Base-by-base conservation (phyloP, 345 rosid species). In the Lepidium sativum region DNA sequence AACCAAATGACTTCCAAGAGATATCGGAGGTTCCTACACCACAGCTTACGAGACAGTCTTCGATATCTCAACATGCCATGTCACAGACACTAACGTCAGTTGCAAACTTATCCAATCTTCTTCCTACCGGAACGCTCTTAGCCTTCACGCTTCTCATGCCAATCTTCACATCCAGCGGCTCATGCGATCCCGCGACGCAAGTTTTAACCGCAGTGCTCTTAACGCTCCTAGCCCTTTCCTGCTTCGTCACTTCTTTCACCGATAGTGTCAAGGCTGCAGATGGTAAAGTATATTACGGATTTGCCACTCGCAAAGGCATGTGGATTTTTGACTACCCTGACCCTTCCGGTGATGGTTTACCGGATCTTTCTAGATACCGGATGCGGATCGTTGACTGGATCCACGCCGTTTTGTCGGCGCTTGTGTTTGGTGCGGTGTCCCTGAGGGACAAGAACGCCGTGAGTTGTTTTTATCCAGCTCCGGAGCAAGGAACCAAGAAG, bases 101-200 rank as follows among this genome's bases (percentile, higher is more conserved):
- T 9, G 96, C 99, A 3, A 86, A 86, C 79, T 79, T 94, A 9
- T 90, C 99, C 5, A 87, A 94, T 71, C 96, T 94, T 65, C 97
- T 94, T 47, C 97, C 99, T 0, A 94, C 99, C 4, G 97, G 99
- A 8, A 89, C 97, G 9, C 82, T 94, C 15, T 29, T 90, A 25
- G 96, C 99, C 11, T 90, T 94, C 76, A 90, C 85, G 77, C 78
- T 94, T 15, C 87, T 94, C 32, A 80, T 81, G 1, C 97, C 99
- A 0, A 53, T 76, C 59, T 94, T 94, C 80, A 89, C 97, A 74
- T 81, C 78, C 70, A 86, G 84, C 72, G 99, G 97, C 7, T 62
- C 81, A 0, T 94, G 99, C 63, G 96, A 94, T 61, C 15, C 80
- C 29, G 69, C 82, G 44, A 87, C 95, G 0, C 82, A 85, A 11